These are phyloP conservation scores for Acacia acuminata DNA, from an alignment of 306 rosid genomes.

Conservation along the genomic window DNA sequence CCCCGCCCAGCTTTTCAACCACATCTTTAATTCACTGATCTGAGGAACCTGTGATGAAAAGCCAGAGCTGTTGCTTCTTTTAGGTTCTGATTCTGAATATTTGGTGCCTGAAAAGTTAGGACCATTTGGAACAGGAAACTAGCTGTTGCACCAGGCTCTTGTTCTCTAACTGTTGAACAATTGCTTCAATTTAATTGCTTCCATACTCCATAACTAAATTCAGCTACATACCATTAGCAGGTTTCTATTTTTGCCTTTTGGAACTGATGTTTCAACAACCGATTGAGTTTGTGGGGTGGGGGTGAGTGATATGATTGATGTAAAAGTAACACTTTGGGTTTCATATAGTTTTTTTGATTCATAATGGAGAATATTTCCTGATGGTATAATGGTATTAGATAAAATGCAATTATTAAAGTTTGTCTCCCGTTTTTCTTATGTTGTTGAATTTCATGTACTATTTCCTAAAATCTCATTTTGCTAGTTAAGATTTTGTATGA, in stretches of 20 bases:
- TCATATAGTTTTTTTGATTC: neutral
- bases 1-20: neutral
- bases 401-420: slow-evolving; percentile 27
- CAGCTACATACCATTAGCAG: neutral
- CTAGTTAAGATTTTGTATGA: slow-evolving; percentile 37
- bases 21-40: neutral
- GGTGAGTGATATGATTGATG: neutral
- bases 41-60: neutral
- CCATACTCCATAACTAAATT: neutral
- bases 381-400: neutral
- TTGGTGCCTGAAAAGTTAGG: no score
- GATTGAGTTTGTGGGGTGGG: neutral
- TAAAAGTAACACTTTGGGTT: neutral
- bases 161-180: no score
- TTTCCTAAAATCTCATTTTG: slow-evolving; percentile 36
- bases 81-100: no score
- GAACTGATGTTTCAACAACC: neutral
- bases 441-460: slow-evolving; percentile 34
- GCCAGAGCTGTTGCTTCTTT: no score
- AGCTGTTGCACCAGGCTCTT: no score
- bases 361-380: neutral
- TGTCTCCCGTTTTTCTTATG: slow-evolving; percentile 25
- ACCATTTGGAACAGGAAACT: no score
- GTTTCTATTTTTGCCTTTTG: neutral
- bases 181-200: neutral